Conservation (phyloP, 441 rosid species). For the Erysimum cheiri region DNA sequence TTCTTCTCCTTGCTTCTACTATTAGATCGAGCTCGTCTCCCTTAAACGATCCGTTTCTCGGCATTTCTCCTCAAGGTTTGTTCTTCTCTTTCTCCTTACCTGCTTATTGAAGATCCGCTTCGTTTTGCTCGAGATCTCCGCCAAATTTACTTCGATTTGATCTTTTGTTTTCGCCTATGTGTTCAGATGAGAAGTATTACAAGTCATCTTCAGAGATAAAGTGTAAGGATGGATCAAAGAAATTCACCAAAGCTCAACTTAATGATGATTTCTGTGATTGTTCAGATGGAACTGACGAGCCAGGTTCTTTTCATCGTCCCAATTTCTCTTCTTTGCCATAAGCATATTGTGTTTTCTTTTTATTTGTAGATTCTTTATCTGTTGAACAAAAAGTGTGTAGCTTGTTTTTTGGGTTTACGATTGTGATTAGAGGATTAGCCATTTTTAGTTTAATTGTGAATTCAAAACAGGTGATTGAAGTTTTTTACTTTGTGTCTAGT, state of each 20-base stretch:
- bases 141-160: background rate
- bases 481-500: background rate
- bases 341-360: background rate
- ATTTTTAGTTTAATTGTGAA: background rate
- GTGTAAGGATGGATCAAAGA: conserved; percentile 86
- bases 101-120: conserved; percentile 28
- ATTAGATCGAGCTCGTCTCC: conserved; percentile 56
- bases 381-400: background rate
- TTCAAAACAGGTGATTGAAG: background rate
- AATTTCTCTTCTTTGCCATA: background rate
- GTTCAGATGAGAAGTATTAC: conserved; percentile 74
- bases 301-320: conserved; percentile 52
- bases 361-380: conserved; percentile 12
- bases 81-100: conserved; percentile 2
- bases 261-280: conserved; percentile 97
- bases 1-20: conserved; percentile 41
- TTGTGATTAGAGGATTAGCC: background rate
- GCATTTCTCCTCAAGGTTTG: conserved; percentile 78
- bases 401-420: background rate
- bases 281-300: conserved; percentile 87
- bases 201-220: conserved; percentile 68
- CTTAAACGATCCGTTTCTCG: conserved; percentile 61
- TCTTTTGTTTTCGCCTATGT: conserved; percentile 23
- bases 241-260: conserved; percentile 74
- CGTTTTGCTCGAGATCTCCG: conserved; percentile 28